Conservation (phyloP, 2,329 filamentous ascomycete genomes). For the Sporothrix humicola region DNA sequence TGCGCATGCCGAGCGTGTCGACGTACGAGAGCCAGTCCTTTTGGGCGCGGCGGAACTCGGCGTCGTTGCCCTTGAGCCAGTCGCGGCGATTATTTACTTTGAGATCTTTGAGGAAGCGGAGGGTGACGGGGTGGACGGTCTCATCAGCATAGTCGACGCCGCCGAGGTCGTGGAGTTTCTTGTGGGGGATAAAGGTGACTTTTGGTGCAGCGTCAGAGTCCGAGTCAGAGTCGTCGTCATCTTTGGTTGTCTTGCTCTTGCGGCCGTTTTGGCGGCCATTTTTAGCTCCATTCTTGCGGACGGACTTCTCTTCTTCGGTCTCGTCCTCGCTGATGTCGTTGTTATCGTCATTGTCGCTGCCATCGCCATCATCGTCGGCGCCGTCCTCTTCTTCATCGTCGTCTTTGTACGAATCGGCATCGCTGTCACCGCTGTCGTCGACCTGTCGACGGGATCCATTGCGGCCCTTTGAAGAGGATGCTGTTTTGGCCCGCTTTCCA, state of each 20-base stretch:
- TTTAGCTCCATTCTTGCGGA: conserved; percentile 38
- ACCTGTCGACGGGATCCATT: conserved; percentile 32
- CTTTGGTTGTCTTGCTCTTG: conserved; percentile 39
- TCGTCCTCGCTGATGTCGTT: conserved; percentile 43
- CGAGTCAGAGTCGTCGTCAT: conserved; percentile 47
- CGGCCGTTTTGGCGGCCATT: conserved; percentile 12
- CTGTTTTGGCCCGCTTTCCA: conserved; percentile 36
- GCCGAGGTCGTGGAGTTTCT: conserved; percentile 49
- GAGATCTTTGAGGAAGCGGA: conserved; percentile 63
- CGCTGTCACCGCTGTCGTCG: conserved; percentile 39
- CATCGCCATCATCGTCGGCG: conserved; percentile 38
- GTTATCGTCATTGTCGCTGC: conserved; percentile 36
- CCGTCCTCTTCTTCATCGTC: conserved; percentile 42
- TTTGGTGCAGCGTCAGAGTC: conserved; percentile 47
- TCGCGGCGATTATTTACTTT: conserved; percentile 63
- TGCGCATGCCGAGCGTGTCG: conserved; percentile 70
- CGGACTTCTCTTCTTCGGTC: conserved; percentile 40
- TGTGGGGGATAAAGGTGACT: conserved; percentile 51
- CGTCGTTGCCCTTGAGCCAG: conserved; percentile 75
- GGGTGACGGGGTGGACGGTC: conserved; percentile 62
- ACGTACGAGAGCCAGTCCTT: conserved; percentile 84
- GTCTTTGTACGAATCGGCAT: conserved; percentile 39
- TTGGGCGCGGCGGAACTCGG: conserved; percentile 76
- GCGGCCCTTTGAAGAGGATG: background rate
- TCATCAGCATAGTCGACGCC: conserved; percentile 58